These are phyloP conservation scores for Ambrosia artemisiifolia DNA, from an alignment of 129 eudicot species.

Conservation along the genomic window DNA sequence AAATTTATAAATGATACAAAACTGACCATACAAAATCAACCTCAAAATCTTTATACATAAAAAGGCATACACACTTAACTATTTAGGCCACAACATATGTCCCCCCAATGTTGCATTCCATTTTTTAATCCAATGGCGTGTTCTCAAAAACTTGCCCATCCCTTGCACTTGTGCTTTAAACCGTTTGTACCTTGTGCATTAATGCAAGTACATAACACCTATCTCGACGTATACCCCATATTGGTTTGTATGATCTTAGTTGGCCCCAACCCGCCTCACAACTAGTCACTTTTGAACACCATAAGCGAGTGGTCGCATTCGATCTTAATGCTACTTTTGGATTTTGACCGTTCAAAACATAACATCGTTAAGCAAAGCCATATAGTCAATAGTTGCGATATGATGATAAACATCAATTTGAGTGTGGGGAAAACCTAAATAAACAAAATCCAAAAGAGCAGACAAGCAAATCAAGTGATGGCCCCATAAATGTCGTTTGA, in stretches of 20 bases:
- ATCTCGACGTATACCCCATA: neutral
- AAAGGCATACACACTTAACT: neutral
- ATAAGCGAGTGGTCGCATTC: slow-evolving; percentile 16
- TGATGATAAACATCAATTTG: slow-evolving; percentile 27
- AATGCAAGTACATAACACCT: neutral
- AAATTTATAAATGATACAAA: neutral
- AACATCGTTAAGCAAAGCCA: slow-evolving; percentile 4
- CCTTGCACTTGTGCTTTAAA: neutral
- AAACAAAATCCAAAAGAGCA: slow-evolving; percentile 18
- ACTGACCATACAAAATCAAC: neutral
- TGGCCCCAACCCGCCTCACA: slow-evolving; percentile 7
- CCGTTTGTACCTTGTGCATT: slow-evolving; percentile 3
- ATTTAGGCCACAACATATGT: neutral
- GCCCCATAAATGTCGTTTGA: slow-evolving; percentile 25
- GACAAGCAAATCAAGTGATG: slow-evolving; percentile 28
- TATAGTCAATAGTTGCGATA: slow-evolving; percentile 23
- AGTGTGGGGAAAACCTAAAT: slow-evolving; percentile 22
- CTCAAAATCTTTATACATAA: neutral
- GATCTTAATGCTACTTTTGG: slow-evolving; percentile 6
- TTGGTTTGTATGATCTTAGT: neutral
- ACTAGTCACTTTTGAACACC: slow-evolving; percentile 12
- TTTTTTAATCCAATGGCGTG: neutral
- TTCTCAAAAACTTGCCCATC: neutral
- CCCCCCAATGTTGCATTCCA: neutral
- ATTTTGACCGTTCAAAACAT: slow-evolving; percentile 10